phyloP scores from a whole-genome alignment of 305 asterid genomes.

The Solanum aculeatissimum region DNA sequence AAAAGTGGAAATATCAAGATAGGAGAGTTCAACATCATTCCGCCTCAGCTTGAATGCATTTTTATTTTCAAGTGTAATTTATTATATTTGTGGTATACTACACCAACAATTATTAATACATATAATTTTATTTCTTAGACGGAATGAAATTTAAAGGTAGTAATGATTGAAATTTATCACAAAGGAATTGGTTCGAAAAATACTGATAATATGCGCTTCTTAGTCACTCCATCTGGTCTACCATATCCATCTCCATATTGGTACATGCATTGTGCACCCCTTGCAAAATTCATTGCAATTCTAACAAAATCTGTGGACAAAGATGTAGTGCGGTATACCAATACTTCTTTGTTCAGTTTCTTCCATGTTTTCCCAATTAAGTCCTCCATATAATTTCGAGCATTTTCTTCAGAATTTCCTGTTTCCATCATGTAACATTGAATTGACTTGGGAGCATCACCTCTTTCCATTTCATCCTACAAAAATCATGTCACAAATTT shows the following conservation, averaged over 20 bases:
- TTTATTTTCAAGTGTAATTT: no score
- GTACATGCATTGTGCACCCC: conserved; percentile 11
- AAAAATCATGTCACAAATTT: not conserved
- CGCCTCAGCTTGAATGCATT: no score
- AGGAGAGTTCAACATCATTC: no score
- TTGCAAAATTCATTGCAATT: conserved; percentile 6
- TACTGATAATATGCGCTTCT: conserved; percentile 17
- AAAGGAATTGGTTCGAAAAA: conserved; percentile 19
- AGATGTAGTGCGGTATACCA: not conserved
- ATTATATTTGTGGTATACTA: no score
- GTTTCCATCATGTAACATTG: conserved; percentile 25
- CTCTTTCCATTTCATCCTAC: conserved; percentile 18
- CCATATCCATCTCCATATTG: conserved; percentile 43
- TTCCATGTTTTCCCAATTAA: conserved; percentile 17
- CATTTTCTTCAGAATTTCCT: conserved; percentile 11
- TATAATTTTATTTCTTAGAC: not conserved
- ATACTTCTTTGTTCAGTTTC: conserved; percentile 10
- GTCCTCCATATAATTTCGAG: conserved; percentile 4
- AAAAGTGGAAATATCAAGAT: no score
- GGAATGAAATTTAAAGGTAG: not conserved
- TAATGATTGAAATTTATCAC: not conserved
- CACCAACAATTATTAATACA: not conserved
- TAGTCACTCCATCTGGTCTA: conserved; percentile 17
- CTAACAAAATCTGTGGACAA: not conserved
- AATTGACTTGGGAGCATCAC: conserved; percentile 20